Base-by-base conservation (phyloP, 176 grass and related monocot species). In the Hsuehochloa calcarea region DNA sequence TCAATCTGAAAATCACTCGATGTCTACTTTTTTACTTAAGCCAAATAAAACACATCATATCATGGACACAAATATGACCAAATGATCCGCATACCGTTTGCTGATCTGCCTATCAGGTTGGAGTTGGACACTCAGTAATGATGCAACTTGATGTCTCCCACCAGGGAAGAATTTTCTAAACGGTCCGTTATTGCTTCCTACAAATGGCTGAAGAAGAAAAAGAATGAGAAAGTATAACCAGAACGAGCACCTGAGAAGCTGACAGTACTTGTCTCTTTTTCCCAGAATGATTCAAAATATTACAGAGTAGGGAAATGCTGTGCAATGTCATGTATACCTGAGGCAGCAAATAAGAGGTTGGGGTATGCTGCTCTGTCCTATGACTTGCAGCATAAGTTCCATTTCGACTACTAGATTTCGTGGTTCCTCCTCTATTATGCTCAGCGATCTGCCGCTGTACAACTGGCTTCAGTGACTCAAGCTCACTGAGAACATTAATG, bases 341-440 rank as follows among this genome's bases (percentile, higher is more conserved):
- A 43, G 88, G 81, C 47, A 41, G 6, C 70, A 85, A 88, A 91
- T 81, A 85, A 16, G 69, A 39, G 34, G 49, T 92, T 56, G 78
- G 74, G 44, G 49, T 55, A 82, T 78, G 70, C 65, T 88, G 79
- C 56, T 85, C 78, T 37, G 67, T 74, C 11, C 54, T 84, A 82
- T 66, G 63, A 90, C 72, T 56, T 85, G 77, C 63, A 81, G 59
- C 75, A 40, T 67, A 31, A 27, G 65, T 89, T 77, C 72, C 85
- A 90, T 90, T 89, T 45, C 61, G 70, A 85, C 38, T 64, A 91
- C 82, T 68, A 82, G 82, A 81, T 82, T 89, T 73, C 37, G 59
- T 35, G n/a, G 75, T 86, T 82, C 75, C 75, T 79, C 62, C 86
- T 87, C 77, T 83, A 52, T 99, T 94, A 67, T 90, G 90, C 72